A percentile compares a stretch with the other conserved stretches of the same genome.
These are phyloP conservation scores for Schizochytrium sp. DNA, from an alignment of 108 stramenopile species.

Conservation along the genomic window DNA sequence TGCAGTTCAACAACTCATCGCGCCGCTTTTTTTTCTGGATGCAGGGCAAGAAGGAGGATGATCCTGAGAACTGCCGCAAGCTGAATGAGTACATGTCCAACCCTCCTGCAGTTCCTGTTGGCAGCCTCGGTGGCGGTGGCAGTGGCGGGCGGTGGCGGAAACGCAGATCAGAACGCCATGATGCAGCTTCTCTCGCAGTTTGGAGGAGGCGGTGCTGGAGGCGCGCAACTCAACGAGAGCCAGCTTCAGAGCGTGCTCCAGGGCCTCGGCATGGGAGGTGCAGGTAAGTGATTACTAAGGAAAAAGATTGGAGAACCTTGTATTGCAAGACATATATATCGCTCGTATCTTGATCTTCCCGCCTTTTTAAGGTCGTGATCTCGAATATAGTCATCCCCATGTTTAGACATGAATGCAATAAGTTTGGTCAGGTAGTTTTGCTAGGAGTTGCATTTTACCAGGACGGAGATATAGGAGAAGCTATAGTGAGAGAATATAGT, in stretches of 20 bases:
- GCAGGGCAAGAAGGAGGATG: constrained; percentile 72
- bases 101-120: constrained; percentile 1
- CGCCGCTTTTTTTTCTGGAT: constrained; percentile 77
- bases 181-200: constrained; percentile 62
- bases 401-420: no score
- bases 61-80: constrained; percentile 62
- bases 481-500: no score
- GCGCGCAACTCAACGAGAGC: constrained; percentile 58
- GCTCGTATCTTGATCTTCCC: no score
- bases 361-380: no score
- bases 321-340: no score
- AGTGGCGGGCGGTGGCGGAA: constrained; percentile 7
- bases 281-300: background rate
- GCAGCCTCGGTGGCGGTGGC: constrained; percentile 65
- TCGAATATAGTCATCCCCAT: no score
- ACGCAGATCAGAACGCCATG: constrained; percentile 61
- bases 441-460: no score
- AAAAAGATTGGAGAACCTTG: no score
- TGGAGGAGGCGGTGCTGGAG: constrained; percentile 52
- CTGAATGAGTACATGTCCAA: constrained; percentile 26
- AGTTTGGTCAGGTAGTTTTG: no score
- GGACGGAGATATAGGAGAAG: no score
- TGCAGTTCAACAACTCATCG: constrained; percentile 68
- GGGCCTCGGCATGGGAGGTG: background rate
- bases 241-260: constrained; percentile 67